Evolutionary conservation across 495 filamentous ascomycete genomes (phyloP), one percentile per base, ranked within the genome.

Genomic region (Cladorrhinum samala): DNA sequence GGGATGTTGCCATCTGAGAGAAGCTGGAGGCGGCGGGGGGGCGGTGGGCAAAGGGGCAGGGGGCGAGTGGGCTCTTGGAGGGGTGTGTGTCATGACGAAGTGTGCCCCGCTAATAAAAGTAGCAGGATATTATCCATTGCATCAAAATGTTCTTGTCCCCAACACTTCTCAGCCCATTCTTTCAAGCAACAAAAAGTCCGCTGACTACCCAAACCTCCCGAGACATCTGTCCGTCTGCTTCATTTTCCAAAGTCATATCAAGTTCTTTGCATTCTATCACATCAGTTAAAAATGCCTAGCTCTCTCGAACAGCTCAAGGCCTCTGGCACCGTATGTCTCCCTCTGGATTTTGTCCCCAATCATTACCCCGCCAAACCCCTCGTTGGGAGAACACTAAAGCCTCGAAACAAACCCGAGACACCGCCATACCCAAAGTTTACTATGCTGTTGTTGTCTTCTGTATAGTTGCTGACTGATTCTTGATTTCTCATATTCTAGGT

Each of bases 281-380:
- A 44, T 42, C 53, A 30, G 17, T 41, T 43, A 69, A 85, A 63
- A 57, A 95, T 95, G 89, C 70, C 87, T 65, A 85, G 68, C 72
- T 89, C 92, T 74, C 84, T 98, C 55, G 93, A 97, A 63, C 91
- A 97, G 77, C 81, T 98, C 64, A 98, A 98, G 80, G 84, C 87
- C 72, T 76, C 87, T 67, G 94, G 93, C 83, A 98, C 93, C 60
- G 89, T 94, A 80, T 70, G 89, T 86, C 39, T 49, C 53, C 50
- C 24, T 23, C 24, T 23, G 27, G 11, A 6, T n/a, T 23, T 19
- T 13, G 19, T 23, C 9, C 21, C 1, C 24, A 33, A 25, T 14
- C 14, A 56, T 63, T 69, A 70, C 73, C 72, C 72, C 71, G 62
- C 67, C 67, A 69, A 61, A 63, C 62, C 56, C 19, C 55, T 65